phyloP scores from a whole-genome alignment of 192 early-diverging fungal species.

The Coemansia sp. region DNA sequence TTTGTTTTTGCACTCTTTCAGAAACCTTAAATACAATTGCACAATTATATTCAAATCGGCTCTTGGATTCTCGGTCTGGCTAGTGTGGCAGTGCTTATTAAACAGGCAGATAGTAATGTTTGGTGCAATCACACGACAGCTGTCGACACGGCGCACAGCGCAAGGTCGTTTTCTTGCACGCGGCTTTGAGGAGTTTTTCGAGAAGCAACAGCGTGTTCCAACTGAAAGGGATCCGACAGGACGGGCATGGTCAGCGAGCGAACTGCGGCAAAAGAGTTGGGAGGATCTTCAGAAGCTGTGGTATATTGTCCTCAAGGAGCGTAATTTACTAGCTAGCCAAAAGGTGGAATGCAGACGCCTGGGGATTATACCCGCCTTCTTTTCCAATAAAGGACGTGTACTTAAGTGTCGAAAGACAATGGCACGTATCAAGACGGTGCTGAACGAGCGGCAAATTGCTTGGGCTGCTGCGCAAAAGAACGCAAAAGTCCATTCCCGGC shows the following conservation, averaged over 20 bases:
- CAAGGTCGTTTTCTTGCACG: slow-evolving; percentile 55
- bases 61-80: neutral
- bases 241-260: slow-evolving; percentile 83
- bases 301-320: slow-evolving; percentile 85
- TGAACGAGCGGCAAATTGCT: slow-evolving; percentile 68
- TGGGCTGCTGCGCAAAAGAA: slow-evolving; percentile 59
- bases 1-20: neutral
- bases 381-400: slow-evolving; percentile 62
- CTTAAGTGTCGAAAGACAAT: slow-evolving; percentile 81
- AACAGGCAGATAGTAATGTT: slow-evolving; percentile 24
- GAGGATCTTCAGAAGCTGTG: slow-evolving; percentile 97
- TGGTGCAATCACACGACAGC: slow-evolving; percentile 26
- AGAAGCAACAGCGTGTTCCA: slow-evolving; percentile 57
- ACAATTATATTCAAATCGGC: neutral
- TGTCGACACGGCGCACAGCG: slow-evolving; percentile 42
- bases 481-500: neutral
- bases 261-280: slow-evolving; percentile 90
- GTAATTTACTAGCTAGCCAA: slow-evolving; percentile 76
- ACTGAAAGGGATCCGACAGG: slow-evolving; percentile 57
- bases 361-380: slow-evolving; percentile 56
- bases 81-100: neutral
- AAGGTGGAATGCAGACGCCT: slow-evolving; percentile 65
- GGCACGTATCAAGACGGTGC: slow-evolving; percentile 78
- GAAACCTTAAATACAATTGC: slow-evolving; percentile 1
- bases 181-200: slow-evolving; percentile 66